Evolutionary conservation across 805 yeast genomes (phyloP).

Genomic region (Starmerella gropengiesseri): DNA sequence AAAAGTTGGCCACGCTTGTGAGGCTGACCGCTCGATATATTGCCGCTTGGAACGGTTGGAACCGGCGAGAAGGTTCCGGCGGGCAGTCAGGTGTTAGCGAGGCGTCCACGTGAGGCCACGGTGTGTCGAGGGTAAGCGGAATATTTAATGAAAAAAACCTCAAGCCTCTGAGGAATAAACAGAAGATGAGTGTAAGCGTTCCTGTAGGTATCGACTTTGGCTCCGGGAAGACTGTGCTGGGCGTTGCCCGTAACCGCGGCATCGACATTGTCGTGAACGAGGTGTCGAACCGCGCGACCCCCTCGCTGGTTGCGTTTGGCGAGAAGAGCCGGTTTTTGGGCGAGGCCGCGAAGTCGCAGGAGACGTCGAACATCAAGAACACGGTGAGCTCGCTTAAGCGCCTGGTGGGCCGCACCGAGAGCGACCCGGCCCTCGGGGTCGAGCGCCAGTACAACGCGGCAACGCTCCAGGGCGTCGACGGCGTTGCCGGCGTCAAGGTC

Average conservation of each 20-base stretch:
- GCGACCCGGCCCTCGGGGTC: constrained; percentile 63
- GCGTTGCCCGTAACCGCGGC: constrained; percentile 92
- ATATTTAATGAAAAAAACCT: constrained; percentile 4
- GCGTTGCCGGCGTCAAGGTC: constrained; percentile 75
- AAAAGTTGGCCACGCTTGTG: too few relatives aligned
- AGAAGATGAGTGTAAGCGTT: constrained; percentile 24
- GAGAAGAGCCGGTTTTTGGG: constrained; percentile 81
- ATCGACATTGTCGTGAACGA: constrained; percentile 97
- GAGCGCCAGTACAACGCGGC: constrained; percentile 70
- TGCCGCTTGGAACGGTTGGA: neutral
- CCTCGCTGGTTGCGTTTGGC: constrained; percentile 86
- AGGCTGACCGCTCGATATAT: too few relatives aligned
- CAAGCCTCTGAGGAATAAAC: neutral
- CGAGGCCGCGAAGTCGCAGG: constrained; percentile 92
- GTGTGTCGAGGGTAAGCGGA: neutral
- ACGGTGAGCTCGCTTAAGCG: constrained; percentile 93
- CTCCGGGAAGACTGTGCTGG: constrained; percentile 84
- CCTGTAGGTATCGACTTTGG: constrained; percentile 94
- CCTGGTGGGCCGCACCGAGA: constrained; percentile 64
- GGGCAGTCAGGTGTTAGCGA: neutral
- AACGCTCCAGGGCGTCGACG: constrained; percentile 58
- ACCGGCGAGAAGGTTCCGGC: constrained; percentile 3
- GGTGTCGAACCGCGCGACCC: constrained; percentile 95
- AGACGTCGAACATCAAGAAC: constrained; percentile 90
- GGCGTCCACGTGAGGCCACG: constrained; percentile 2